These are phyloP conservation scores for Sugiyamaella paludigena DNA, from an alignment of 1,139 yeast species.

Conservation along the genomic window DNA sequence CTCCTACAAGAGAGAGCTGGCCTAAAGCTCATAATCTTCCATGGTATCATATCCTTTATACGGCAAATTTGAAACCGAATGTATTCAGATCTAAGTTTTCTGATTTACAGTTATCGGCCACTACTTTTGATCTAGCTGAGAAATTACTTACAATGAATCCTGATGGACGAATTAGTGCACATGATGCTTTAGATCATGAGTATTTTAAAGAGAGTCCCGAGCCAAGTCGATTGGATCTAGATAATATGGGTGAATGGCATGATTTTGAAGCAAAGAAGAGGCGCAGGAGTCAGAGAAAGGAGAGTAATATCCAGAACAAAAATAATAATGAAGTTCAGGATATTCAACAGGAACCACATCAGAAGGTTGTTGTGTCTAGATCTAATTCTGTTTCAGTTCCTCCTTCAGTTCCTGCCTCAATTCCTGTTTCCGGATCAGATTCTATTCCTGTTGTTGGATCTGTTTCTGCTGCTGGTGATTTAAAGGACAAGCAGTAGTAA, in stretches of 20 bases:
- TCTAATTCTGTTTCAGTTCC: not conserved
- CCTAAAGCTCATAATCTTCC: slow-evolving; percentile 74
- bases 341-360: not conserved
- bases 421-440: not conserved
- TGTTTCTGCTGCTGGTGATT: too few relatives aligned
- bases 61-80: slow-evolving; percentile 48
- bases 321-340: not conserved
- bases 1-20: slow-evolving; percentile 77
- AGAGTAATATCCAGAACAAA: slow-evolving; percentile 16
- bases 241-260: slow-evolving; percentile 85
- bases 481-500: too few relatives aligned
- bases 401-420: slow-evolving; percentile 1
- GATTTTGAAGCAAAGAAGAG: slow-evolving; percentile 92
- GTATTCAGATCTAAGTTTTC: slow-evolving; percentile 50
- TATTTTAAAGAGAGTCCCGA: slow-evolving; percentile 71
- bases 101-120: slow-evolving; percentile 45
- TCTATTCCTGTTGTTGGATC: not conserved
- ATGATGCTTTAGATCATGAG: slow-evolving; percentile 57
- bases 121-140: slow-evolving; percentile 63
- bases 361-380: not conserved
- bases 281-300: slow-evolving; percentile 56
- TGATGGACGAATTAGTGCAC: slow-evolving; percentile 56
- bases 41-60: slow-evolving; percentile 86
- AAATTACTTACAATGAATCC: slow-evolving; percentile 71
- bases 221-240: slow-evolving; percentile 52